Percentiles rank a stretch among this genome's conserved stretches.
Evolutionary conservation across 2,329 filamentous ascomycete species (phyloP).

Genomic region (Aspergillus versicolor): DNA sequence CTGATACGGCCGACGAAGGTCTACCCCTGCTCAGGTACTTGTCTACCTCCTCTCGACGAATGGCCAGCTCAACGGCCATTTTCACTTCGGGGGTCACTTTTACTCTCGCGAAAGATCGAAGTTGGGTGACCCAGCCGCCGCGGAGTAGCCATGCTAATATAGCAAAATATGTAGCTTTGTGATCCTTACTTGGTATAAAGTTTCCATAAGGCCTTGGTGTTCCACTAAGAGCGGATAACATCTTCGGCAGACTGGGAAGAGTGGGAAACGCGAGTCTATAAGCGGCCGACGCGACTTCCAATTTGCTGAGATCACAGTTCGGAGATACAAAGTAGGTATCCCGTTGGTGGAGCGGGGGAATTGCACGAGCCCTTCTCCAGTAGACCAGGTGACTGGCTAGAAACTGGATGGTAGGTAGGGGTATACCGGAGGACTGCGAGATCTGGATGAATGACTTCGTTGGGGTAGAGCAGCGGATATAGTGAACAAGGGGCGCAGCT

Average conservation of each 20-base stretch:
- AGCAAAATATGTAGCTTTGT: conserved; percentile 81
- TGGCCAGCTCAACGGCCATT: conserved; percentile 71
- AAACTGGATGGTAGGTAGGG: conserved; percentile 76
- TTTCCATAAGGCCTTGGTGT: conserved; percentile 78
- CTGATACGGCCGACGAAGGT: conserved; percentile 14
- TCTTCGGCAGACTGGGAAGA: conserved; percentile 77
- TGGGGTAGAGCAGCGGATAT: conserved; percentile 59
- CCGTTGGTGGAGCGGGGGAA: conserved; percentile 83
- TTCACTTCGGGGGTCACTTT: conserved; percentile 80
- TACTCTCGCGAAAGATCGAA: conserved; percentile 88
- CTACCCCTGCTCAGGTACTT: conserved; percentile 33
- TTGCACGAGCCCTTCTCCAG: conserved; percentile 89
- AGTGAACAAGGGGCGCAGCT: conserved; percentile 74
- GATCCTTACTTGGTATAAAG: conserved; percentile 82
- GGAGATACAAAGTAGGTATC: conserved; percentile 91
- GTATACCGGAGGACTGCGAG: conserved; percentile 61
- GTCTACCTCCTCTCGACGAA: conserved; percentile 64
- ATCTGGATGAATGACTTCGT: conserved; percentile 72
- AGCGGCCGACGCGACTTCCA: conserved; percentile 66
- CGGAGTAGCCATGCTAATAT: conserved; percentile 93
- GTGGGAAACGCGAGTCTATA: conserved; percentile 82
- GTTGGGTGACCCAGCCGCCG: conserved; percentile 88
- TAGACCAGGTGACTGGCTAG: conserved; percentile 93
- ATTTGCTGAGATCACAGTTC: conserved; percentile 74
- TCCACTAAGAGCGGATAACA: conserved; percentile 79